These are phyloP conservation scores for Ceratonia siliqua DNA, from an alignment of 306 rosid genomes.

Conservation along the genomic window DNA sequence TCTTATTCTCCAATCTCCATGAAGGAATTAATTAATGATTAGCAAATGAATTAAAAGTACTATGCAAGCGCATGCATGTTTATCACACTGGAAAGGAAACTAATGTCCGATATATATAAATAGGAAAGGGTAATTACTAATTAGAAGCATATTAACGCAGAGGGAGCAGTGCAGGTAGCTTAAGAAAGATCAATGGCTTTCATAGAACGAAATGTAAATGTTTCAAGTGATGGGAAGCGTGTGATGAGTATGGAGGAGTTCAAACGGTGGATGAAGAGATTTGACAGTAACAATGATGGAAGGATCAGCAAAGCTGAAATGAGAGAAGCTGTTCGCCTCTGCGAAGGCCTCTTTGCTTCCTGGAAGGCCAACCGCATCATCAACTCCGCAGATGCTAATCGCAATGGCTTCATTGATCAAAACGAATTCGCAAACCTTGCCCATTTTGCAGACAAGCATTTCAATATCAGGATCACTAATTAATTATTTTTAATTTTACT, in stretches of 20 bases:
- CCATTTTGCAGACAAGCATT: slow-evolving; percentile 35
- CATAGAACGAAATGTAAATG: slow-evolving; percentile 20
- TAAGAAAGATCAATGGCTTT: no score
- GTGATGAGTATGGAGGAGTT: slow-evolving; percentile 42
- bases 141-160: no score
- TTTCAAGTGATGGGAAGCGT: slow-evolving; percentile 23
- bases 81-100: no score
- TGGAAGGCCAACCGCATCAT: slow-evolving; percentile 6
- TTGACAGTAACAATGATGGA: slow-evolving; percentile 26
- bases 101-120: no score
- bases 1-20: no score
- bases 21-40: no score
- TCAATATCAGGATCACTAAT: slow-evolving; percentile 25
- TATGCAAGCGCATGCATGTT: no score
- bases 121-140: no score
- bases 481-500: no score
- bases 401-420: slow-evolving; percentile 36
- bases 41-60: no score
- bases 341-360: slow-evolving; percentile 23
- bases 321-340: slow-evolving; percentile 26
- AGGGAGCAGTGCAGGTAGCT: no score
- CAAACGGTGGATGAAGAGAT: slow-evolving; percentile 31
- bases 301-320: slow-evolving; percentile 37
- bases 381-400: slow-evolving; percentile 12
- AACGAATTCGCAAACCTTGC: slow-evolving; percentile 35